These are phyloP conservation scores for Suillus tomentosus DNA, from an alignment of 768 basidiomycete genomes.

Conservation along the genomic window DNA sequence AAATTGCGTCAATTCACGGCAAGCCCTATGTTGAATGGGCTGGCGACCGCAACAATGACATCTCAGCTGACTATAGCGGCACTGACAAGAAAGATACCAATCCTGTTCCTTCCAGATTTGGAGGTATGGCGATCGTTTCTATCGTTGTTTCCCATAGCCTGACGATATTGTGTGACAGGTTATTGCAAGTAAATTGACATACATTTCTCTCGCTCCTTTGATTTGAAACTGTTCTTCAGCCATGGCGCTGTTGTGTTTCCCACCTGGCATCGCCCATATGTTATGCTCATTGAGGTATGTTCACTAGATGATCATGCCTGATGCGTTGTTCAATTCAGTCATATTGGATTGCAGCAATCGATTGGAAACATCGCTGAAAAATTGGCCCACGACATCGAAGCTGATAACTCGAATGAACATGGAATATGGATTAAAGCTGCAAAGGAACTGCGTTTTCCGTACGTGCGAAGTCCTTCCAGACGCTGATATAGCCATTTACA, in stretches of 20 bases:
- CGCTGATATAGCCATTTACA: not conserved
- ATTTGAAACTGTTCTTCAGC: conserved; percentile 13
- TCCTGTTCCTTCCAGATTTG: conserved; percentile 29
- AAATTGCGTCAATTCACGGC: conserved; percentile 27
- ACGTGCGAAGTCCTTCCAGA: conserved; percentile 5
- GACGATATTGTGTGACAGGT: conserved; percentile 13
- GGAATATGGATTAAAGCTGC: conserved; percentile 25
- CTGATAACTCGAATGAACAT: conserved; percentile 18
- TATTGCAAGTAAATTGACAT: conserved; percentile 28
- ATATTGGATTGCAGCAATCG: conserved; percentile 25
- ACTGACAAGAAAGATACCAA: conserved; percentile 27
- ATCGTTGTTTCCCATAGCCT: not conserved
- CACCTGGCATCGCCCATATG: conserved; percentile 30
- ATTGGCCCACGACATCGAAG: conserved; percentile 29
- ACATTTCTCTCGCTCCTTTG: no score
- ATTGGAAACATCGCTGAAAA: conserved; percentile 28
- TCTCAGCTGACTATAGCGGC: conserved; percentile 20
- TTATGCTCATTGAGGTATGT: conserved; percentile 29
- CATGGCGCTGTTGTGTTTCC: conserved; percentile 25
- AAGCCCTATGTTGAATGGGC: conserved; percentile 28
- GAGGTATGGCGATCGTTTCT: conserved; percentile 19
- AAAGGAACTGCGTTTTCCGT: conserved; percentile 31
- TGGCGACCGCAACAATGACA: conserved; percentile 25
- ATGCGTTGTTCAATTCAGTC: not conserved
- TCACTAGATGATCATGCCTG: not conserved